Percentiles rank a stretch among this genome's conserved stretches.
Evolutionary conservation across 2,329 filamentous ascomycete genomes (phyloP).

Genomic region (Pezicula radicicola): DNA sequence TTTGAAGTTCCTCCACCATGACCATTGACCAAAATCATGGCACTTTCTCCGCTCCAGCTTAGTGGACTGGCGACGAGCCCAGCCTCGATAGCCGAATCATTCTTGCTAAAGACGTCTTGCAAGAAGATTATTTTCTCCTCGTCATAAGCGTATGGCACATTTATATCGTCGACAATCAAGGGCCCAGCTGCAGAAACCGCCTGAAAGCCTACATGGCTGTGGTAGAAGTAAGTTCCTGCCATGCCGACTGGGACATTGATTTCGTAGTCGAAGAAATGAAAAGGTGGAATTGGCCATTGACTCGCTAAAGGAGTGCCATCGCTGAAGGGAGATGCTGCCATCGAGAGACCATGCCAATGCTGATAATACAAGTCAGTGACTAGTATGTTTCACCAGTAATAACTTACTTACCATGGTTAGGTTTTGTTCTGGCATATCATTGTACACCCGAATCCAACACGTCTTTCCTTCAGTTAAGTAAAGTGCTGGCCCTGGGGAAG

Average conservation of each 20-base stretch:
- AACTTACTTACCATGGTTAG: constrained; percentile 40
- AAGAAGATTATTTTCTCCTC: constrained; percentile 55
- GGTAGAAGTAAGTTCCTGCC: constrained; percentile 54
- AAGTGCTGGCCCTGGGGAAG: constrained; percentile 42
- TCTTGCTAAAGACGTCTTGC: constrained; percentile 54
- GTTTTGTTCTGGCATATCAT: constrained; percentile 46
- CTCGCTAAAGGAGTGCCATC: constrained; percentile 47
- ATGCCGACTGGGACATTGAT: constrained; percentile 38
- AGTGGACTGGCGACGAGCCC: constrained; percentile 49
- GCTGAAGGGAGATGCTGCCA: constrained; percentile 45
- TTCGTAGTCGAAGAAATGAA: constrained; percentile 54
- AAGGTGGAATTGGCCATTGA: constrained; percentile 52
- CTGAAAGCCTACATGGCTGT: constrained; percentile 52
- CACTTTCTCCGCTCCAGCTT: constrained; percentile 56
- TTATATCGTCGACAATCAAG: constrained; percentile 41
- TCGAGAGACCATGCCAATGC: constrained; percentile 55
- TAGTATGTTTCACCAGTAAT: not conserved
- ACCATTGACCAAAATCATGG: constrained; percentile 56
- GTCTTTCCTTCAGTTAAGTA: constrained; percentile 38
- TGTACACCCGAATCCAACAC: constrained; percentile 52
- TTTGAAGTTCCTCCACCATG: constrained; percentile 41
- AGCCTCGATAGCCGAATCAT: constrained; percentile 47
- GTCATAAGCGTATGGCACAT: constrained; percentile 56
- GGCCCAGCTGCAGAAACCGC: constrained; percentile 44
- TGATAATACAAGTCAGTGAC: constrained; percentile 18